phyloP scores from a whole-genome alignment of 768 basidiomycete species.

The Tulasnella sp. region DNA sequence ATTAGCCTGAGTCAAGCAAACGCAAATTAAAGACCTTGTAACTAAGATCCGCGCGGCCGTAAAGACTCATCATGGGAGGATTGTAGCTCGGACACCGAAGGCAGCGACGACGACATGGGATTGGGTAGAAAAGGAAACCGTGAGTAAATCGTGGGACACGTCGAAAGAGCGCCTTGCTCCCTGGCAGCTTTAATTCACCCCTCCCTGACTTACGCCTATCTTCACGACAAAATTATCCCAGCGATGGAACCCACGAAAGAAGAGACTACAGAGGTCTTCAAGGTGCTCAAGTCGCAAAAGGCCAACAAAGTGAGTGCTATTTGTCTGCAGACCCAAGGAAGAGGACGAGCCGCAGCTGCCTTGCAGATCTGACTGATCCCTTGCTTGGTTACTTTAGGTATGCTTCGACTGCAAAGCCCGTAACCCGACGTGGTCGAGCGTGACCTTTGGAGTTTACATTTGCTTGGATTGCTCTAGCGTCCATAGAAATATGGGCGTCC shows the following conservation, averaged over 20 bases:
- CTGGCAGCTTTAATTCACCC: neutral
- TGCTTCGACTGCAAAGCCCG: slow-evolving; percentile 95
- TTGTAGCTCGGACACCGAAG: neutral
- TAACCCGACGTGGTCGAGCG: slow-evolving; percentile 96
- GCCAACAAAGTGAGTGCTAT: slow-evolving; percentile 59
- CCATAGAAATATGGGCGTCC: slow-evolving; percentile 95
- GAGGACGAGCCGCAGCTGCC: no score
- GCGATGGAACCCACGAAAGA: slow-evolving; percentile 38
- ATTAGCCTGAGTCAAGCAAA: no score
- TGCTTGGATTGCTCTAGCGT: slow-evolving; percentile 93
- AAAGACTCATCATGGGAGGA: no score
- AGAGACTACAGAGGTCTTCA: slow-evolving; percentile 81
- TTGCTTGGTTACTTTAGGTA: slow-evolving; percentile 32
- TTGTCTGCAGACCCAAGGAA: slow-evolving; percentile 15
- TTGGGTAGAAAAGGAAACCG: neutral
- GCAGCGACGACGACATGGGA: neutral
- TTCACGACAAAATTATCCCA: slow-evolving; percentile 18
- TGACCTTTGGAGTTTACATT: slow-evolving; percentile 94
- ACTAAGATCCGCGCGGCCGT: no score
- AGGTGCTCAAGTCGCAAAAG: slow-evolving; percentile 69
- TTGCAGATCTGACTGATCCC: slow-evolving; percentile 4
- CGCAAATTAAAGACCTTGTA: no score
- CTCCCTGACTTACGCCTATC: neutral
- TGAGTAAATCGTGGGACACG: neutral
- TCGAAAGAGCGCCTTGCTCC: neutral